A percentile compares a stretch with the other conserved stretches of the same genome.
Conservation (phyloP, 78 protist species). For the Pigoraptor vietnamica region DNA sequence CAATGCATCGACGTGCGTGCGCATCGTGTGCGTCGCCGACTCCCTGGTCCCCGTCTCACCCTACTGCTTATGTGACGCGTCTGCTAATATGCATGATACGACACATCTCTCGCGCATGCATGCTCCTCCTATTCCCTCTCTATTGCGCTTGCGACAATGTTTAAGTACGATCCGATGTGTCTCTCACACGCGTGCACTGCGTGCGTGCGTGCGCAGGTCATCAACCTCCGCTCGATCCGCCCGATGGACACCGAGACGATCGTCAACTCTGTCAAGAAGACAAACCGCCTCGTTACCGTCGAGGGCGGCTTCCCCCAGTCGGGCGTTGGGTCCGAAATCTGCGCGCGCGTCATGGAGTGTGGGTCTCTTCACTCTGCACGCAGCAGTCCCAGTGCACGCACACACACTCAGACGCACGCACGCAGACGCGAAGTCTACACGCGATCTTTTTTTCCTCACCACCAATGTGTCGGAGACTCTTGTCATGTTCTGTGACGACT, state of each 20-base stretch:
- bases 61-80: too few species aligned
- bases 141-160: not conserved
- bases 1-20: too few species aligned
- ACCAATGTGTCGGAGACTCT: too few species aligned
- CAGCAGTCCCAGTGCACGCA: not conserved
- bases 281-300: conserved; percentile 84
- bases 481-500: not conserved
- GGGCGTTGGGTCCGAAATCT: conserved; percentile 94
- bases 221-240: conserved; percentile 91
- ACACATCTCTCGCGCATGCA: too few species aligned
- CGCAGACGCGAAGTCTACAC: not conserved
- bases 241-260: conserved; percentile 88
- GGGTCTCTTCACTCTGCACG: not conserved
- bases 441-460: not conserved
- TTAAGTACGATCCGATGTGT: not conserved
- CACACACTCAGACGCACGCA: not conserved
- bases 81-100: too few species aligned
- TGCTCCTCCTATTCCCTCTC: too few species aligned
- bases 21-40: too few species aligned
- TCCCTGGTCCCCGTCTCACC: too few species aligned
- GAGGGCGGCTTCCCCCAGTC: conserved; percentile 89
- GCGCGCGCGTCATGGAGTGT: conserved; percentile 80
- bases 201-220: conserved; percentile 36
- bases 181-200: not conserved
- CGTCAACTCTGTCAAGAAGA: conserved; percentile 84